Conservation (phyloP, 208 protist genomes). For the Porcisia hertigi region DNA sequence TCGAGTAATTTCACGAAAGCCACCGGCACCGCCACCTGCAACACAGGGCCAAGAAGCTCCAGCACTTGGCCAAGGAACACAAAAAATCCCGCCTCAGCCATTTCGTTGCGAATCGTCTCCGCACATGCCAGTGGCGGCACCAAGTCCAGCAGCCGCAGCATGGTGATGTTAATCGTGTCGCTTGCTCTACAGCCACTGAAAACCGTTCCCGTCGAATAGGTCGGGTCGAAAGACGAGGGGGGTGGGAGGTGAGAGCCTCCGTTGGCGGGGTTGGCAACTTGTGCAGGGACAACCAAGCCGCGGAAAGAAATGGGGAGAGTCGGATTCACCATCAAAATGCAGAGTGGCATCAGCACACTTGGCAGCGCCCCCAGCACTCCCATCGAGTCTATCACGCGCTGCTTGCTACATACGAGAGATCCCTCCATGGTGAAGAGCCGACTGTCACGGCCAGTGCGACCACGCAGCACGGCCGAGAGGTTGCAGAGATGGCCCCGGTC, state of each 20-base stretch:
- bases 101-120: slow-evolving; percentile 64
- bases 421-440: slow-evolving; percentile 73
- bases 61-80: slow-evolving; percentile 63
- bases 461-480: slow-evolving; percentile 64
- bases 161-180: slow-evolving; percentile 24
- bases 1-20: slow-evolving; percentile 60
- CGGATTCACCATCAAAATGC: slow-evolving; percentile 63
- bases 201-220: not conserved
- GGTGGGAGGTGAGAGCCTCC: slow-evolving; percentile 10
- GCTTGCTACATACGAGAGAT: slow-evolving; percentile 65
- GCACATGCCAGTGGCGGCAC: slow-evolving; percentile 52
- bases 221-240: slow-evolving; percentile 10
- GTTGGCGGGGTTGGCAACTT: slow-evolving; percentile 3
- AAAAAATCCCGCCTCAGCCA: slow-evolving; percentile 65
- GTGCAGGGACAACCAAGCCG: slow-evolving; percentile 5
- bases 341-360: slow-evolving; percentile 72
- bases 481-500: slow-evolving; percentile 81
- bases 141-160: slow-evolving; percentile 64
- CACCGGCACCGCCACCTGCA: slow-evolving; percentile 39
- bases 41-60: slow-evolving; percentile 46
- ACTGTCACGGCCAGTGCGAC: slow-evolving; percentile 39
- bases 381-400: slow-evolving; percentile 72
- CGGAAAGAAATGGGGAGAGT: slow-evolving; percentile 63
- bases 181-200: slow-evolving; percentile 2
- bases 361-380: slow-evolving; percentile 69